A percentile compares a stretch with the other conserved stretches of the same genome.
phyloP scores from a whole-genome alignment of 2,329 filamentous ascomycete genomes.

The Fusarium nurragi region DNA sequence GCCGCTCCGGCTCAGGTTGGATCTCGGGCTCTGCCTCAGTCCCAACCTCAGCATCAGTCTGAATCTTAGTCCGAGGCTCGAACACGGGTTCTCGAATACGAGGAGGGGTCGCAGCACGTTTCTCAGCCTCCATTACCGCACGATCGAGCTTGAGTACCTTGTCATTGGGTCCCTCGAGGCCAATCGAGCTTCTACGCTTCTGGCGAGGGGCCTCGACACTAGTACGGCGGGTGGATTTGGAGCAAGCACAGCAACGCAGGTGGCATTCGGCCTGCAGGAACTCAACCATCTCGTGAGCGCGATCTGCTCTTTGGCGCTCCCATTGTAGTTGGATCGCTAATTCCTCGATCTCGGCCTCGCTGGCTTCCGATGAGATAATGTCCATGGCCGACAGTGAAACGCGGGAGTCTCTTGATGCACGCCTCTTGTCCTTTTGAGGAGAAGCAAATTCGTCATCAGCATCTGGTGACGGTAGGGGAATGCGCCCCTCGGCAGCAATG shows the following conservation, averaged over 20 bases:
- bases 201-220: conserved; percentile 27
- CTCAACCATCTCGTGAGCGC: conserved; percentile 77
- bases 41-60: conserved; percentile 3
- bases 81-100: conserved; percentile 34
- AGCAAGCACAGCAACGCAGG: conserved; percentile 72
- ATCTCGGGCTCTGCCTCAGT: conserved; percentile 13
- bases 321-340: conserved; percentile 62
- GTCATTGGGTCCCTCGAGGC: conserved; percentile 41
- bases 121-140: conserved; percentile 41
- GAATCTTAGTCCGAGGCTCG: conserved; percentile 30
- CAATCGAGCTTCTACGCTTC: conserved; percentile 41
- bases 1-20: neutral
- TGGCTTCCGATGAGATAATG: conserved; percentile 64
- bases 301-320: conserved; percentile 71
- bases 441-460: conserved; percentile 71
- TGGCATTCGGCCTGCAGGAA: conserved; percentile 80
- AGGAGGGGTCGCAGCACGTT: conserved; percentile 23
- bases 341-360: conserved; percentile 68
- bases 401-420: conserved; percentile 50
- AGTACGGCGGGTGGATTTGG: conserved; percentile 48
- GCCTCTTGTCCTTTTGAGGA: conserved; percentile 65
- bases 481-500: conserved; percentile 75
- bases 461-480: conserved; percentile 70
- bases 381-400: conserved; percentile 60
- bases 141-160: conserved; percentile 52